Base-by-base conservation (phyloP, 2,329 filamentous ascomycete genomes). In the Penicillium paneum region DNA sequence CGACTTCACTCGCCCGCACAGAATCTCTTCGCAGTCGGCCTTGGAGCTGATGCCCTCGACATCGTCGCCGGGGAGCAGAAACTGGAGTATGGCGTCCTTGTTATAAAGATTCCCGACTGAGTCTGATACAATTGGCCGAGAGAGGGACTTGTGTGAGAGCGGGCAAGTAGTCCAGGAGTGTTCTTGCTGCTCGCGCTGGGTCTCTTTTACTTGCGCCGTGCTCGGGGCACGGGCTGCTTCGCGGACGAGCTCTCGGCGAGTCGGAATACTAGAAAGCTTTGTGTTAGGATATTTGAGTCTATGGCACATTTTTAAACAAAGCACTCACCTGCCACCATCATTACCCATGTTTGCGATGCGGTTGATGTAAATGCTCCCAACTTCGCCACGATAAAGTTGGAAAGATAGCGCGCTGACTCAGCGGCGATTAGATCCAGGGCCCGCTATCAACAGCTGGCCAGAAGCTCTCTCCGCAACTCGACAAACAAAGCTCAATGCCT, bases 171-270 rank as follows among this genome's bases (percentile, higher is more conserved):
- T 83, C 94, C 94, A 99, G 65, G 86, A 84, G 74, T 97, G 91
- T 56, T 85, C 83, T 68, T 94, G 87, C 39, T 90, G 89, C 73
- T 97, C 93, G 69, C 88, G 85, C 62, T 88, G 88, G 8, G 89
- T 88, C 61, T 94, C 91, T 77, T 97, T 97, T 54, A 96, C 78
- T 77, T 97, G 89, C 43, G 90, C 87, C 28, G 90, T 83, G 32
- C 89, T 95, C 21, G 89, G 89, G 48, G 86, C 83, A 65, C 90
- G 89, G 39, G 92, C 91, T 28, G 92, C 91, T 74, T 93, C 88
- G 76, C 96, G 96, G 72, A 99, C 94, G 42, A 99, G 89, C 75
- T 99, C 95, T 68, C 91, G 89, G 31, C 95, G 90, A 60, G 89
- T 97, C 5, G 94, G 94, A 64, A 99, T 99, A 64, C 90, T 85